A percentile compares a stretch with the other conserved stretches of the same genome.
These are phyloP conservation scores for Millerago galiae DNA, from an alignment of 805 yeast genomes.

Conservation along the genomic window DNA sequence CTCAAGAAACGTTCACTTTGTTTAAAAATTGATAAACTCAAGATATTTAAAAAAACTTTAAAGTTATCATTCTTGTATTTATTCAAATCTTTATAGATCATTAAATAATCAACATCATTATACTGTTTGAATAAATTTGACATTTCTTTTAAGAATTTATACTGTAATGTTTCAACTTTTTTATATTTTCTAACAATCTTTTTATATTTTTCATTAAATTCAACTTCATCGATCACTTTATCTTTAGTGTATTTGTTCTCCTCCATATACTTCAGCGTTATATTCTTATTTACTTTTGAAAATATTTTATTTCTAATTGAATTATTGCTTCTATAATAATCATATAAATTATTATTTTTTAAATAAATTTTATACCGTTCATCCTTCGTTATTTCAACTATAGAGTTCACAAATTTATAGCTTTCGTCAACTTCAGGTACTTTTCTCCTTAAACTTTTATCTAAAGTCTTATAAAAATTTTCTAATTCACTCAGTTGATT, in stretches of 20 bases:
- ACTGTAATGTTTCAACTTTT: background rate
- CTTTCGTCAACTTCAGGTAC: background rate
- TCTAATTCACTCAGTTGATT: background rate
- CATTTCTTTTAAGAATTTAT: constrained; percentile 4
- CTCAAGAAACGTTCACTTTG: constrained; percentile 2
- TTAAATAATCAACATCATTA: background rate
- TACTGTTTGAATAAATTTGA: constrained; percentile 1
- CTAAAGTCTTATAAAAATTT: background rate
- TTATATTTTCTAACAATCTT: background rate
- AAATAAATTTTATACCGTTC: background rate
- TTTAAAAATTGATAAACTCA: constrained; percentile 5
- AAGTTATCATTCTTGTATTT: constrained; percentile 5
- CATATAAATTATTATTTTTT: constrained; percentile 2
- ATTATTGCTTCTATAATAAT: constrained; percentile 1
- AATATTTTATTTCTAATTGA: constrained; percentile 3
- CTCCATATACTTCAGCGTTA: constrained; percentile 1
- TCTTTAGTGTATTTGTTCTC: background rate
- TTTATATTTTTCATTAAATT: constrained; percentile 2
- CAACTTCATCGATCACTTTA: background rate
- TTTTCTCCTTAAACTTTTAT: background rate
- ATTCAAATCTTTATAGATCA: constrained; percentile 3
- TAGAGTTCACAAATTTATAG: background rate
- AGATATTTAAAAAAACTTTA: constrained; percentile 3
- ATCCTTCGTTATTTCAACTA: background rate
- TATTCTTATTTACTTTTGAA: background rate